Percentiles rank a stretch among this genome's conserved stretches.
Evolutionary conservation across 441 rosid species (phyloP).

Genomic region (Manihot esculenta): DNA sequence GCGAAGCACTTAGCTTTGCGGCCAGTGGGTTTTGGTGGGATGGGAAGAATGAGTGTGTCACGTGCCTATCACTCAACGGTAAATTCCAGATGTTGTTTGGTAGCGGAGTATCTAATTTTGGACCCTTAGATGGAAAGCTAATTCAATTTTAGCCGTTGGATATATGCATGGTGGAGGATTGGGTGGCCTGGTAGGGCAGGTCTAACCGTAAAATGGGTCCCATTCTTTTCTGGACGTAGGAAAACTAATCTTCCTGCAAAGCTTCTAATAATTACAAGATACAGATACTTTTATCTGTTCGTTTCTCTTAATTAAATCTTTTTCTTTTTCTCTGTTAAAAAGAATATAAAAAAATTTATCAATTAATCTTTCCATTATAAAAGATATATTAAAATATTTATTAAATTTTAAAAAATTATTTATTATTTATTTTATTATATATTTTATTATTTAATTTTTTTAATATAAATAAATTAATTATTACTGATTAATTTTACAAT

Average conservation of each 20-base stretch:
- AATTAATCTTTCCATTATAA: too few relatives aligned
- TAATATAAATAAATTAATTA: too few relatives aligned
- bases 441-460: too few relatives aligned
- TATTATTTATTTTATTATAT: too few relatives aligned
- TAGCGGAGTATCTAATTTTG: not conserved
- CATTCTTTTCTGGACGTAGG: not conserved
- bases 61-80: not conserved
- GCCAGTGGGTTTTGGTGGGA: not conserved
- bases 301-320: not conserved
- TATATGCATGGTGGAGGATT: not conserved
- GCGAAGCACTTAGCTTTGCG: too few relatives aligned
- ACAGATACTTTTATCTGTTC: not conserved
- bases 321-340: too few relatives aligned
- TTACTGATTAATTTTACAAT: too few relatives aligned
- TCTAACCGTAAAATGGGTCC: constrained; percentile 3
- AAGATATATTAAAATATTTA: too few relatives aligned
- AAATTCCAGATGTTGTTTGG: not conserved
- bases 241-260: not conserved
- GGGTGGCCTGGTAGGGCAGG: not conserved
- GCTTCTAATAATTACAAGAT: not conserved
- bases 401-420: too few relatives aligned
- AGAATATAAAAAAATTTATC: too few relatives aligned
- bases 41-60: not conserved
- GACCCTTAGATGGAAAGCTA: not conserved
- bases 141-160: constrained; percentile 10